These are phyloP conservation scores for Globisporangium megalacanthum DNA, from an alignment of 352 stramenopile genomes.

Conservation along the genomic window DNA sequence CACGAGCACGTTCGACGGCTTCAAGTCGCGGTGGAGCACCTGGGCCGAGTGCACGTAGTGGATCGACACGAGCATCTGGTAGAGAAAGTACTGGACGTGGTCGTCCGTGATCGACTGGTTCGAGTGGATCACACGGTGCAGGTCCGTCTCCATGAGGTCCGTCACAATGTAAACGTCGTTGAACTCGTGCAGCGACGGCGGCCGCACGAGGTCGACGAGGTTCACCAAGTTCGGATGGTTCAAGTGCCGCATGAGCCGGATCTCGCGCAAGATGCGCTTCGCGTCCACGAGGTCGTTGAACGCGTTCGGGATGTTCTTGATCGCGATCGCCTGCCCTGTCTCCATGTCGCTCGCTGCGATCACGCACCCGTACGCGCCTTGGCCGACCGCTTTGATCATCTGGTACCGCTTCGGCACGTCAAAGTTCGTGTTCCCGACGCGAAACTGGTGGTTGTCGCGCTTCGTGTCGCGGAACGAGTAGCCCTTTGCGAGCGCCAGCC, in stretches of 20 bases:
- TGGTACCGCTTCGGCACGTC: conserved; percentile 82
- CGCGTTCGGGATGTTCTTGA: conserved; percentile 96
- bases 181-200: conserved; percentile 81
- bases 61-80: conserved; percentile 74
- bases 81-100: conserved; percentile 76
- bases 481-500: conserved; percentile 50
- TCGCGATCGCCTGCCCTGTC: conserved; percentile 87
- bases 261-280: conserved; percentile 85
- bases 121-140: conserved; percentile 76
- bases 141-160: conserved; percentile 74
- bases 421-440: conserved; percentile 84
- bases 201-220: conserved; percentile 70
- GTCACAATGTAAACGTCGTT: conserved; percentile 87
- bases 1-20: conserved; percentile 75
- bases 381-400: conserved; percentile 87
- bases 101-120: conserved; percentile 80
- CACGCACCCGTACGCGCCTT: conserved; percentile 90
- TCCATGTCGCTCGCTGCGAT: conserved; percentile 86
- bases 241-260: conserved; percentile 84
- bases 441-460: conserved; percentile 85
- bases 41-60: conserved; percentile 78
- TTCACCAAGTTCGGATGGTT: conserved; percentile 84
- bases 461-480: conserved; percentile 81
- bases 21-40: conserved; percentile 73
- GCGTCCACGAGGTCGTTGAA: conserved; percentile 87